Evolutionary conservation across 2,329 filamentous ascomycete genomes (phyloP).

Genomic region (Blumeria graminis): DNA sequence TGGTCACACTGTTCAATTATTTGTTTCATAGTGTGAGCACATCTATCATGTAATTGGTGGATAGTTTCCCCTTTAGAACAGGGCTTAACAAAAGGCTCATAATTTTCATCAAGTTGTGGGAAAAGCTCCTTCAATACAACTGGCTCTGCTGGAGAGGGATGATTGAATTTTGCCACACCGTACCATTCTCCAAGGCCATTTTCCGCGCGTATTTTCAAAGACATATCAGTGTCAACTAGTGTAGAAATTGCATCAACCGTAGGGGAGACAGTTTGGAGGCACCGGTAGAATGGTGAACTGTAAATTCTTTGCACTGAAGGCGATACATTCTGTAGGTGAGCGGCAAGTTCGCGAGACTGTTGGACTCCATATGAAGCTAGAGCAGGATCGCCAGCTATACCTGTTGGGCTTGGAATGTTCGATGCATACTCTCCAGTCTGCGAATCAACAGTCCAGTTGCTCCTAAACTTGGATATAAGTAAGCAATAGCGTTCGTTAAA

Average conservation of each 20-base stretch:
- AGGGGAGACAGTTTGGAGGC: constrained; percentile 60
- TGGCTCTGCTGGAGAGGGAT: constrained; percentile 51
- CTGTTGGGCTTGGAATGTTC: constrained; percentile 56
- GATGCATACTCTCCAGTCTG: constrained; percentile 55
- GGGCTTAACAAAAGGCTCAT: constrained; percentile 43
- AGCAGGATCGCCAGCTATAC: constrained; percentile 67
- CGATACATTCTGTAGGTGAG: constrained; percentile 33
- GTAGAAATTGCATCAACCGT: constrained; percentile 26
- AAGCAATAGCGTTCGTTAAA: constrained; percentile 2
- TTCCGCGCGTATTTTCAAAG: constrained; percentile 27
- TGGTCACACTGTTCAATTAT: constrained; percentile 51
- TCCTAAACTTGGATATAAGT: constrained; percentile 43
- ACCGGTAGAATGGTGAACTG: constrained; percentile 68
- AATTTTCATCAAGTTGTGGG: constrained; percentile 29
- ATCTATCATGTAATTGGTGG: constrained; percentile 52
- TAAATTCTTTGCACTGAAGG: constrained; percentile 58
- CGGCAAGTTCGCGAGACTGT: constrained; percentile 57
- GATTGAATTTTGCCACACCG: constrained; percentile 61
- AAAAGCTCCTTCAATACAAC: constrained; percentile 42
- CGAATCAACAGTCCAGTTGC: constrained; percentile 69
- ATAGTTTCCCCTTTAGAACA: constrained; percentile 55
- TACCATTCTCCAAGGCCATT: constrained; percentile 65
- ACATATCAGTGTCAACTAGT: constrained; percentile 4
- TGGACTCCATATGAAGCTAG: constrained; percentile 68
- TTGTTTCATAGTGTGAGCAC: constrained; percentile 41